Evolutionary conservation across 108 stramenopile genomes (phyloP).

Genomic region (Nitzschia sp.): DNA sequence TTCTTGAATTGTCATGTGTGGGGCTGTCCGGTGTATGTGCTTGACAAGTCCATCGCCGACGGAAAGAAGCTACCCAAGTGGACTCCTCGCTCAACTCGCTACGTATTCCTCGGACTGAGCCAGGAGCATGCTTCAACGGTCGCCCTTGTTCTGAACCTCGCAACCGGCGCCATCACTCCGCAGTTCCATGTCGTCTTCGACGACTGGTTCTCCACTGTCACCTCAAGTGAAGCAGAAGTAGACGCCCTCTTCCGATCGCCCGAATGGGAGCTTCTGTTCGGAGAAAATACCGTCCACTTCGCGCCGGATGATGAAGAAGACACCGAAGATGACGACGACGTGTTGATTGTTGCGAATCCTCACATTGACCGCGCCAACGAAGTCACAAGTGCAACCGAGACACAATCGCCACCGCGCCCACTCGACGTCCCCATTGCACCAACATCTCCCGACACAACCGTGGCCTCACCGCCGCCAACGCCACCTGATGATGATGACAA

Average conservation of each 20-base stretch:
- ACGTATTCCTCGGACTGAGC: conserved; percentile 38
- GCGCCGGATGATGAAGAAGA: conserved; percentile 29
- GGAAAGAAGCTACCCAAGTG: conserved; percentile 47
- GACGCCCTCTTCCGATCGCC: conserved; percentile 15
- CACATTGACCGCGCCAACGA: background rate
- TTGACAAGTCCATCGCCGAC: conserved; percentile 29
- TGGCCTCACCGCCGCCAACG: background rate
- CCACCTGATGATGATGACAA: background rate
- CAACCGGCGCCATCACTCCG: conserved; percentile 32
- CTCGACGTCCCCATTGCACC: background rate
- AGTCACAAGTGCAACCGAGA: background rate
- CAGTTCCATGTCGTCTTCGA: conserved; percentile 57
- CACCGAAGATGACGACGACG: background rate
- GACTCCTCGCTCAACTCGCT: conserved; percentile 24
- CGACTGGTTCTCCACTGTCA: conserved; percentile 39
- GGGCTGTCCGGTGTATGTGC: conserved; percentile 51
- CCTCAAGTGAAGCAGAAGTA: background rate
- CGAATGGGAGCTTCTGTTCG: conserved; percentile 36
- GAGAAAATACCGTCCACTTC: conserved; percentile 19
- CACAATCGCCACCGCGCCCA: background rate
- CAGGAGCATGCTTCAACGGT: conserved; percentile 32
- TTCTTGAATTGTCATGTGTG: conserved; percentile 20
- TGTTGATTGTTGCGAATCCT: background rate
- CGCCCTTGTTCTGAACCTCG: conserved; percentile 37
- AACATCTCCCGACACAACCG: background rate